Percentiles rank a stretch among this genome's conserved stretches.
Evolutionary conservation across 768 basidiomycete genomes (phyloP).

Genomic region (Russula sp.): DNA sequence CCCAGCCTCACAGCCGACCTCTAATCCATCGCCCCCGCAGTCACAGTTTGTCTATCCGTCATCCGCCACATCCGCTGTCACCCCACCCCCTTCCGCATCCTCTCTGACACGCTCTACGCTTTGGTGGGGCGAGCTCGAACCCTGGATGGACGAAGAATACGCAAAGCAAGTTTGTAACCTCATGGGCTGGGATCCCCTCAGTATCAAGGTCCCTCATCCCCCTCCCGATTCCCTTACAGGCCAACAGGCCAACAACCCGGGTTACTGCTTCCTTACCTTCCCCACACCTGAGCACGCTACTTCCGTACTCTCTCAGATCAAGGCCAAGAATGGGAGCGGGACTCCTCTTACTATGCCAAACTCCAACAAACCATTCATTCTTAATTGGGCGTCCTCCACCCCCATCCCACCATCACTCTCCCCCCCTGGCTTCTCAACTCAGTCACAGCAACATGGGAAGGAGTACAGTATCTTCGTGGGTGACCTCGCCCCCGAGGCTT

Average conservation of each 20-base stretch:
- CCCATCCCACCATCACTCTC: constrained; percentile 29
- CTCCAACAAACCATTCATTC: constrained; percentile 70
- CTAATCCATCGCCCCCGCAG: constrained; percentile 21
- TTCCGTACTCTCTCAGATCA: constrained; percentile 63
- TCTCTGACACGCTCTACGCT: constrained; percentile 49
- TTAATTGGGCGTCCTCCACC: constrained; percentile 62
- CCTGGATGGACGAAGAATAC: constrained; percentile 98
- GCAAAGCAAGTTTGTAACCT: constrained; percentile 78
- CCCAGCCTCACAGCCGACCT: constrained; percentile 10
- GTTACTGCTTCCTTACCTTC: constrained; percentile 86
- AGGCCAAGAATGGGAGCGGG: constrained; percentile 33
- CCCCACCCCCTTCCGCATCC: constrained; percentile 26
- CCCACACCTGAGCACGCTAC: constrained; percentile 62
- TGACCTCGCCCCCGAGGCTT: constrained; percentile 87
- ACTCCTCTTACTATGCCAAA: constrained; percentile 72
- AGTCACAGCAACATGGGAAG: constrained; percentile 57
- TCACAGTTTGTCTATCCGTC: constrained; percentile 24
- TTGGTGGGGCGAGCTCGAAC: constrained; percentile 84
- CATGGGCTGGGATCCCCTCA: constrained; percentile 81
- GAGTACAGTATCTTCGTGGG: constrained; percentile 95
- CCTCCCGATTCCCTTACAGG: constrained; percentile 48
- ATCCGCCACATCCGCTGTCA: constrained; percentile 25
- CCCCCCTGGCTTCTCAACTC: constrained; percentile 31
- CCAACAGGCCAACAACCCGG: constrained; percentile 73
- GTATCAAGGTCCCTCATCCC: constrained; percentile 63